These are phyloP conservation scores for Penicillium aurantiogriseum DNA, from an alignment of 2,329 filamentous ascomycete species.

Conservation along the genomic window DNA sequence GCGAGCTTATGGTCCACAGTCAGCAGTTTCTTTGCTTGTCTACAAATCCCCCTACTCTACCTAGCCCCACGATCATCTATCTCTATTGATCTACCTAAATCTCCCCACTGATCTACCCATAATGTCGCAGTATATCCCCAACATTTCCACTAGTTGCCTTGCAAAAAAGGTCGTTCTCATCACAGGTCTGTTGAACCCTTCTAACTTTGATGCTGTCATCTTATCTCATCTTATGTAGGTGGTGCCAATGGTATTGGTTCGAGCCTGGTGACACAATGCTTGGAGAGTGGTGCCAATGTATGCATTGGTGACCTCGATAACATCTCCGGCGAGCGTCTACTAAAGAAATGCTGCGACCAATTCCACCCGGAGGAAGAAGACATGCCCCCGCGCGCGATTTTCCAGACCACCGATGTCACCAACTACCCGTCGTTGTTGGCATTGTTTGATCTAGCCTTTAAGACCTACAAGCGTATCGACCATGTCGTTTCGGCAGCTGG, in stretches of 20 bases:
- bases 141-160: conserved; percentile 16
- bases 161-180: conserved; percentile 22
- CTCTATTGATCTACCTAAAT: background rate
- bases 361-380: conserved; percentile 18
- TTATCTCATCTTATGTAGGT: conserved; percentile 23
- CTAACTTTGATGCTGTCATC: background rate
- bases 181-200: conserved; percentile 14
- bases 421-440: conserved; percentile 48
- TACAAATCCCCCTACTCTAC: background rate
- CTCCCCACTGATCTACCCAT: conserved; percentile 2
- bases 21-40: background rate
- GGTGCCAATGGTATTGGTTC: conserved; percentile 49
- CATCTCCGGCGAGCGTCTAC: conserved; percentile 33
- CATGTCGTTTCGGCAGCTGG: conserved; percentile 52
- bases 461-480: conserved; percentile 49
- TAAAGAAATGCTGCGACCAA: conserved; percentile 16
- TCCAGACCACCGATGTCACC: conserved; percentile 48
- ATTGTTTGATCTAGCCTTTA: conserved; percentile 48
- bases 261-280: conserved; percentile 41
- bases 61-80: background rate
- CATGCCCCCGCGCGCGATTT: conserved; percentile 31
- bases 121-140: conserved; percentile 24
- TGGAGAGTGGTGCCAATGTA: conserved; percentile 42
- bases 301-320: conserved; percentile 47
- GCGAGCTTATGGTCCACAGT: background rate